Evolutionary conservation across 306 rosid genomes (phyloP).

Genomic region (Cucumis cinereus): DNA sequence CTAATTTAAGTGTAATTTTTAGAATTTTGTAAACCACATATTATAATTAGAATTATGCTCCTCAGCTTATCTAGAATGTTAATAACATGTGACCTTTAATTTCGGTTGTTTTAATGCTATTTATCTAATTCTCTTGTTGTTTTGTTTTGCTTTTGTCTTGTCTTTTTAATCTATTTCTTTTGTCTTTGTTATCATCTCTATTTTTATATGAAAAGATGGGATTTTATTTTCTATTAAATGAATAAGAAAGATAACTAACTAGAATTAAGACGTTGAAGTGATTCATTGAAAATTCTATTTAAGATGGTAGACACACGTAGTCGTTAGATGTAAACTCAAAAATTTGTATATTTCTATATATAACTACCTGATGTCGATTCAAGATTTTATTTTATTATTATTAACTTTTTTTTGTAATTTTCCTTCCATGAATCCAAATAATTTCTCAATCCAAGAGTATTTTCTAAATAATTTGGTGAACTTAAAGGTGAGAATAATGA

Average conservation of each 20-base stretch:
- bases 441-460: neutral
- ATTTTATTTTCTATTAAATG: neutral
- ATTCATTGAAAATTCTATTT: neutral
- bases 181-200: neutral
- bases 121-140: neutral
- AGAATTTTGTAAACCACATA: neutral
- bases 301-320: too few species aligned
- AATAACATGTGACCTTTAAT: neutral
- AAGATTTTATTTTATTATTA: too few species aligned
- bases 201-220: neutral
- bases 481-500: neutral
- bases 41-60: neutral
- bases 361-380: too few species aligned
- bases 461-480: neutral
- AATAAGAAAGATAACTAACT: neutral
- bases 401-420: too few species aligned
- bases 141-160: neutral
- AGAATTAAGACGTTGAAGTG: neutral
- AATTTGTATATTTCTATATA: too few species aligned
- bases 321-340: too few species aligned
- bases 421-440: too few species aligned
- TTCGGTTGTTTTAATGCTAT: neutral
- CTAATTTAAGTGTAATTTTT: neutral
- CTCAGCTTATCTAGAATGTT: neutral
- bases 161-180: neutral